Base-by-base conservation (phyloP, 257 asterid genomes). In the Nyctanthes arbortristis region DNA sequence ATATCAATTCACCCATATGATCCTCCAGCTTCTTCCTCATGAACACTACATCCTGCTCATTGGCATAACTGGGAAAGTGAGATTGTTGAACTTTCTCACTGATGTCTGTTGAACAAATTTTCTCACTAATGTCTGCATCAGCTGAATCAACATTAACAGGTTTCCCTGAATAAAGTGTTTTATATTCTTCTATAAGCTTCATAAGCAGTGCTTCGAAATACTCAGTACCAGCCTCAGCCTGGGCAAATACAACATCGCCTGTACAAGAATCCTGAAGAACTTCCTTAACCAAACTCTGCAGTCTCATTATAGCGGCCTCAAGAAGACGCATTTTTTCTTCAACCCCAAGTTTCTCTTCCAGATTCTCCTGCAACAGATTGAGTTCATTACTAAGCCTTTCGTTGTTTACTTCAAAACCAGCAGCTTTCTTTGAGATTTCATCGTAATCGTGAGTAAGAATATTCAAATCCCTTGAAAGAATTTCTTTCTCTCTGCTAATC, bases 101-200 rank as follows among this genome's bases (percentile, higher is more conserved):
- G 57, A 61, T 77, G 80, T 76, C 78, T 82, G 76, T 54, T 75
- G 88, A 74, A 87, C 95, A 32, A 84, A 60, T 78, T 74, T 80
- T 88, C 79, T 86, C 87, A 71, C 71, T 64, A 54, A 35, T 70
- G 66, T 67, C 78, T 73, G 70, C 88, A 69, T 73, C 84, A 74
- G 55, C 58, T 34, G 86, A 71, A 72, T 79, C 89, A 66, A 57
- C 14, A 52, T 66, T 43, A 71, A 64, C 75, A 71, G 82, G 79
- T 69, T 75, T 76, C 71, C 36, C 82, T 12, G 80, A 61, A 52
- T 71, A 61, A 61, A 89, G 85, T 47, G 75, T 63, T 71, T 71
- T 77, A 75, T 84, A 84, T 66, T 84, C 84, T 70, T 85, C 91
- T 54, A 89, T 69, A 64, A 94, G 96, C 69, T 72, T 87, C 83